These are phyloP conservation scores for Incumbomyces delicatus DNA, from an alignment of 2,329 filamentous ascomycete species.

Conservation along the genomic window DNA sequence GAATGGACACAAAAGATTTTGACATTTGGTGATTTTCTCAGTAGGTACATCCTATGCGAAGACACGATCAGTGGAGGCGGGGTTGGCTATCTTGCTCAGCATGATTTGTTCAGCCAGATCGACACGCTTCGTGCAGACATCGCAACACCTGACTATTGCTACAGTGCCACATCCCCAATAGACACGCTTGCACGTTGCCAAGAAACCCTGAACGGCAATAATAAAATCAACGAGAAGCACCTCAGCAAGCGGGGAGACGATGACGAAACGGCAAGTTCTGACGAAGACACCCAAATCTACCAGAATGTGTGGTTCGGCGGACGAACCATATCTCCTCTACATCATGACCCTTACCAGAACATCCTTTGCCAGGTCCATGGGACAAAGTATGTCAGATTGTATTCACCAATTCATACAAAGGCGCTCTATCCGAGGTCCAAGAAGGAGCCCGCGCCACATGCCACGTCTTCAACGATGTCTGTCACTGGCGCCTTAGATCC, in stretches of 20 bases:
- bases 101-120: conserved; percentile 76
- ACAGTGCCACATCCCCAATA: conserved; percentile 55
- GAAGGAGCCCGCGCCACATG: conserved; percentile 17
- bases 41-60: conserved; percentile 45
- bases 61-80: conserved; percentile 18
- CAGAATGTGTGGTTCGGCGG: conserved; percentile 94
- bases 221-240: conserved; percentile 4
- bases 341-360: conserved; percentile 92
- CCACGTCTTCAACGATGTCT: background rate
- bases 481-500: too few species aligned
- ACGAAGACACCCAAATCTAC: conserved; percentile 34
- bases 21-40: conserved; percentile 61
- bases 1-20: conserved; percentile 78
- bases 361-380: conserved; percentile 83
- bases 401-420: conserved; percentile 54
- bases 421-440: conserved; percentile 52
- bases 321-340: conserved; percentile 80
- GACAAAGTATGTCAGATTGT: conserved; percentile 82
- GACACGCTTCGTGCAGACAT: conserved; percentile 69
- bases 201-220: conserved; percentile 24
- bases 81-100: conserved; percentile 80
- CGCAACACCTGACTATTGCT: conserved; percentile 73
- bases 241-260: conserved; percentile 7
- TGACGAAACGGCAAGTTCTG: conserved; percentile 14
- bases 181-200: conserved; percentile 36